Conservation (phyloP, 768 basidiomycete genomes). For the Naematelia encephala region DNA sequence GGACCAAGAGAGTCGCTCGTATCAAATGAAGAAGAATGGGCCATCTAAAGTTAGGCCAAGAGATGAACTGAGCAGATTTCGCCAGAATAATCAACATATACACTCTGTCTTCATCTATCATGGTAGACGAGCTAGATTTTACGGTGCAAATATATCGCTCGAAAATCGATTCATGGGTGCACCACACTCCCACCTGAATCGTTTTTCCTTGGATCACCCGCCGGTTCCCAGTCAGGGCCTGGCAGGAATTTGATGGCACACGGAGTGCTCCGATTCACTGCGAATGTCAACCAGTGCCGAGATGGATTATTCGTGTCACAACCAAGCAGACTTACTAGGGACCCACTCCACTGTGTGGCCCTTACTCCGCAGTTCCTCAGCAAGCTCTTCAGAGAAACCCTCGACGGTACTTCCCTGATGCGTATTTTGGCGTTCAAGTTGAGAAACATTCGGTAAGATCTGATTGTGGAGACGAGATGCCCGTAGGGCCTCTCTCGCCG, state of each 20-base stretch:
- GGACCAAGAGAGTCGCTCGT: too few relatives aligned
- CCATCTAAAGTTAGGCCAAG: too few relatives aligned
- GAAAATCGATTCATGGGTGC: conserved; percentile 1
- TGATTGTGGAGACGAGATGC: conserved; percentile 39
- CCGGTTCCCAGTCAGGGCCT: conserved; percentile 24
- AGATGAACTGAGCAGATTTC: too few relatives aligned
- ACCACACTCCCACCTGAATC: conserved; percentile 12
- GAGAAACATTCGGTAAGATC: conserved; percentile 30
- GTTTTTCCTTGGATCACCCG: conserved; percentile 18
- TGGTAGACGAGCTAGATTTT: too few relatives aligned
- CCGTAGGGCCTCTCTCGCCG: conserved; percentile 30
- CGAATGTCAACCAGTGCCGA: conserved; percentile 1
- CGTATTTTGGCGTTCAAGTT: conserved; percentile 19
- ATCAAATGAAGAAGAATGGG: too few relatives aligned
- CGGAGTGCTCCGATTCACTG: conserved; percentile 29
- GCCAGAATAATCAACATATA: too few relatives aligned
- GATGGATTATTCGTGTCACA: neutral
- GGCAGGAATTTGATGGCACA: conserved; percentile 23
- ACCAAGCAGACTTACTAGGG: conserved; percentile 12
- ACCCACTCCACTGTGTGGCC: conserved; percentile 39
- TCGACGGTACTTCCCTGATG: conserved; percentile 19
- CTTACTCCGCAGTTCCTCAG: conserved; percentile 17
- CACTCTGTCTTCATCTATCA: too few relatives aligned
- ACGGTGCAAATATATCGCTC: too few relatives aligned
- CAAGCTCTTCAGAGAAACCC: conserved; percentile 30